Evolutionary conservation across 495 filamentous ascomycete genomes (phyloP), one percentile per base, ranked within the genome.

Genomic region (Clavariopsis aquatica): DNA sequence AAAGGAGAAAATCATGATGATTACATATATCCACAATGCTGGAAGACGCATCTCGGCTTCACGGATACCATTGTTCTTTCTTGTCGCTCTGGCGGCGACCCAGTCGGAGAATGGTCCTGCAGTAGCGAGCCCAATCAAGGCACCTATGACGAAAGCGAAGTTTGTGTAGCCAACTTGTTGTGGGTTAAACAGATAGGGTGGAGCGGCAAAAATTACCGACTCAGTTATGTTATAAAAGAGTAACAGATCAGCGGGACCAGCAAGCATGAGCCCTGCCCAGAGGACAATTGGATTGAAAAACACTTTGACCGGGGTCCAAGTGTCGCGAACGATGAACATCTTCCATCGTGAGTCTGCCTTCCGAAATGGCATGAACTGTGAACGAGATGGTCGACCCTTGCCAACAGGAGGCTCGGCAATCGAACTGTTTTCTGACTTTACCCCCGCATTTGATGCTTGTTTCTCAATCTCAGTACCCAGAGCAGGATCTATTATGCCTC

Each of bases 41-140:
- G 81, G 79, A 1, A 86, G 76, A 0, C 84, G 82, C 83, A 86
- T 85, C 70, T 86, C 84, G 45, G 84, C 81, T 68, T 86, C 84
- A 49, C 84, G 82, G 68, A 85, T 81, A 36, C 78, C 77, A 57
- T 76, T 72, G 73, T 86, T 86, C 38, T 77, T 75, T 26, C 78
- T 78, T 1, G 83, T 85, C 1, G 81, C 78, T 66, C 77, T 75
- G 13, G 84, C 84, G 0, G 84, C 84, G 20, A 85, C 75, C 24
- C 75, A 75, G 71, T 86, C 83, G 0, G 83, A 85, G 15, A 81
- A 87, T 31, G 83, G 83, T 29, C 80, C 66, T 23, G 80, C 67
- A 28, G 81, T 80, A 12, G 78, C 83, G 31, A 87, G 57, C 10
- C 83, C 78, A 51, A 85, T 80, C 26, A 87, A 79, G 51, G 83